Conservation (phyloP, 352 stramenopile species). For the Phytophthora idaei region DNA sequence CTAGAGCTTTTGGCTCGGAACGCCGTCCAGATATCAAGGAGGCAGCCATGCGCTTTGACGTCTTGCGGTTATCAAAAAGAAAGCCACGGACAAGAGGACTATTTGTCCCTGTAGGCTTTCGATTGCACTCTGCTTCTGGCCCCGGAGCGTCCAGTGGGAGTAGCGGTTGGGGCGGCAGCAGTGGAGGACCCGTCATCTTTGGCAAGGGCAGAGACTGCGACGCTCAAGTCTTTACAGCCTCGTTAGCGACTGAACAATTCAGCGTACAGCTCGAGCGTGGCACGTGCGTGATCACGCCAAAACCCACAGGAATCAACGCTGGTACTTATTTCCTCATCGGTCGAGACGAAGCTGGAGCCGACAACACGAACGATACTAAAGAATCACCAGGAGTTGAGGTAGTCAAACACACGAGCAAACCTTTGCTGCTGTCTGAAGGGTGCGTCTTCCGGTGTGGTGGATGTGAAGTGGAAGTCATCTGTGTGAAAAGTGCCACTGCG, state of each 20-base stretch:
- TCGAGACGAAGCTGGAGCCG: conserved; percentile 32
- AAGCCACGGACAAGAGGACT: conserved; percentile 50
- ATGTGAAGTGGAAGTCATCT: conserved; percentile 68
- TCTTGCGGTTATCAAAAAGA: conserved; percentile 68
- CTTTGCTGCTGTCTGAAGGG: conserved; percentile 70
- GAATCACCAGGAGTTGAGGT: conserved; percentile 29
- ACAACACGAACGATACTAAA: not conserved
- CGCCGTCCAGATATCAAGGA: conserved; percentile 70
- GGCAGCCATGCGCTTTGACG: conserved; percentile 63
- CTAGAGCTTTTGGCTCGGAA: conserved; percentile 59
- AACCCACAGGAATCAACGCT: conserved; percentile 64
- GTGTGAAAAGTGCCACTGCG: conserved; percentile 41
- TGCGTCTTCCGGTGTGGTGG: conserved; percentile 69
- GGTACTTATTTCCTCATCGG: conserved; percentile 77
- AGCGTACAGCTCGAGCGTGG: conserved; percentile 66
- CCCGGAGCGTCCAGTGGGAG: conserved; percentile 31
- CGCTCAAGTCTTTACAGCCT: conserved; percentile 61
- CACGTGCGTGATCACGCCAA: conserved; percentile 60
- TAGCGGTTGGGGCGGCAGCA: conserved; percentile 35
- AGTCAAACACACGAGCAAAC: conserved; percentile 71
- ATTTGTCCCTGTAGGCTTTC: conserved; percentile 66
- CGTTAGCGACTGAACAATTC: conserved; percentile 70
- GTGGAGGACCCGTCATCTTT: conserved; percentile 49
- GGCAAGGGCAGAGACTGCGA: conserved; percentile 65
- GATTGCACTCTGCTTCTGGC: conserved; percentile 41